These are phyloP conservation scores for Endotrypanum monterogeii DNA, from an alignment of 208 protist genomes.

Conservation along the genomic window DNA sequence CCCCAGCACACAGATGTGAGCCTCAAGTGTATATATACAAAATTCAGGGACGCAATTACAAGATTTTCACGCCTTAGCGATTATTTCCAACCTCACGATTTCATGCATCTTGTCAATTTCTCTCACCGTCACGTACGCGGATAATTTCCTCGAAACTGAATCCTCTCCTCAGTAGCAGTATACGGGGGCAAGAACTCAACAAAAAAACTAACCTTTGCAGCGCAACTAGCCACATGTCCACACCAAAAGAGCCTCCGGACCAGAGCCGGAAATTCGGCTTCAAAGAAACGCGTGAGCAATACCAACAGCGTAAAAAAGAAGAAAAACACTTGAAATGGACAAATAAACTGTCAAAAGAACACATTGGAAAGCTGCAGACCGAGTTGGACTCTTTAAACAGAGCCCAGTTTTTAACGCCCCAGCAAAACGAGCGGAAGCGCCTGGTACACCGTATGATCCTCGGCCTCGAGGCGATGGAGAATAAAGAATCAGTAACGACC, in stretches of 20 bases:
- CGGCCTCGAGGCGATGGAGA: conserved; percentile 26
- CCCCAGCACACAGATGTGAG: no score
- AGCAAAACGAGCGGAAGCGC: conserved; percentile 71
- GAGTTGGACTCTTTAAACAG: conserved; percentile 55
- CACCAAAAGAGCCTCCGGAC: conserved; percentile 9
- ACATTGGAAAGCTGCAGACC: conserved; percentile 46
- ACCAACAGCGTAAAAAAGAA: conserved; percentile 36
- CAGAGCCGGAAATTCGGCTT: conserved; percentile 57
- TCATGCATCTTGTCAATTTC: neutral
- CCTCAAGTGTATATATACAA: neutral
- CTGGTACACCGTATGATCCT: conserved; percentile 58
- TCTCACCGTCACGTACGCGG: neutral
- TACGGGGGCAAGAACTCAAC: no score
- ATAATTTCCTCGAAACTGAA: neutral
- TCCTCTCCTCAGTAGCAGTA: neutral
- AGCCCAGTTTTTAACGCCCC: conserved; percentile 66
- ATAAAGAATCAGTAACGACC: neutral
- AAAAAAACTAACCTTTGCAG: neutral
- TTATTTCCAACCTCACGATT: neutral
- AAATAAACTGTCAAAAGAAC: conserved; percentile 49
- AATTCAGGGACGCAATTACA: neutral
- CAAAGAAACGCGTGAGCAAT: conserved; percentile 49
- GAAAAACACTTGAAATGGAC: conserved; percentile 62
- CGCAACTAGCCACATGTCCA: conserved; percentile 18
- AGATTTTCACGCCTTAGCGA: neutral